Base-by-base conservation (phyloP, 345 rosid species). In the Camelina laxa region DNA sequence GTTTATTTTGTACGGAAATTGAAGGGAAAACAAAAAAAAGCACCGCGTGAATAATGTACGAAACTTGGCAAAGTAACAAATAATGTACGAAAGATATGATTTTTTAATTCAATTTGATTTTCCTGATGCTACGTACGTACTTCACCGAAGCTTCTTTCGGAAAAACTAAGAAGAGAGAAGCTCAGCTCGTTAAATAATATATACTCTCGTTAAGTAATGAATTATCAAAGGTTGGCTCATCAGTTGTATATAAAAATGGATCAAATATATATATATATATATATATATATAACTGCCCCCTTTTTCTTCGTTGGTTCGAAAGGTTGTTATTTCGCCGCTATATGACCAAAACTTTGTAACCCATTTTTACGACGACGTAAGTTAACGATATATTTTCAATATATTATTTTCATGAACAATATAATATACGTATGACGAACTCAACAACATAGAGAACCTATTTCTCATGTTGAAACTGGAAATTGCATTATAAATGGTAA, bases 231-330 rank as follows among this genome's bases (percentile, higher is more conserved):
- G 42, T 17, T 56, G 27, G 17, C 39, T 35, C 39, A 35, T 54
- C 38, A 21, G 0, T 11, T 54, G 5, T n/a, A 21, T 15, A 12
- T 50, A 51, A 49, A 60, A n/a, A 21, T 17, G 35, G 24, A 15
- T 11, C 4, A 24, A n/a, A 27, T 24, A 16, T 30, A 72, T n/a
- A n/a, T n/a, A n/a, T n/a, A n/a, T n/a, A n/a, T n/a, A n/a, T n/a
- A n/a, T n/a, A n/a, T n/a, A n/a, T n/a, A n/a, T n/a, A n/a, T 31
- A 30, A 30, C 8, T 2, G 51, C 42, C 47, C 63, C 56, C 59
- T 56, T 74, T 47, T 65, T 27, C 36, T 73, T 65, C 35, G 58
- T 65, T 56, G 39, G 59, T 65, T 74, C 72, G 41, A 65, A 74
- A 74, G 65, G 72, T 65, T 57, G 72, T 10, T 27, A 27, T 4